These are phyloP conservation scores for Periconia sp. DNA, from an alignment of 2,329 filamentous ascomycete genomes.

Conservation along the genomic window DNA sequence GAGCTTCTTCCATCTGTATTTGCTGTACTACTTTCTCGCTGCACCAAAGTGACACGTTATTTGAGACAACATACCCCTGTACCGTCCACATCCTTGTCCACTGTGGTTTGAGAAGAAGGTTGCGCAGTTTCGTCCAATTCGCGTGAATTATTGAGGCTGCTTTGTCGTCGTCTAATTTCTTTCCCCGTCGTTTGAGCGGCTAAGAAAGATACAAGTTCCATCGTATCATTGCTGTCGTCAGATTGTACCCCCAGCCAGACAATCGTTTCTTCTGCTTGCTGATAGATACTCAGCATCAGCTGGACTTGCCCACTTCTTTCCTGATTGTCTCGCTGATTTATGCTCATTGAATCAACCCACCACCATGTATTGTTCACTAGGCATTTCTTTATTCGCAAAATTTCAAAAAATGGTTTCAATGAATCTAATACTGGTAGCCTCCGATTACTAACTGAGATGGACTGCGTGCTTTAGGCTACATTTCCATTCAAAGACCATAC, in stretches of 20 bases:
- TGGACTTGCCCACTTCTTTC: neutral
- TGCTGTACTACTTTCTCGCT: neutral
- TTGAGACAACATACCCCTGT: neutral
- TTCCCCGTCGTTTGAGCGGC: no score
- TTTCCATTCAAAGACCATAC: neutral
- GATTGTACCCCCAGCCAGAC: neutral
- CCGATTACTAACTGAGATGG: neutral
- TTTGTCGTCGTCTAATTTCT: no score
- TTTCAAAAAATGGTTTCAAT: neutral
- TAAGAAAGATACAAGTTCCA: neutral
- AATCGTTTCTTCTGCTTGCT: neutral
- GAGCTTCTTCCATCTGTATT: no score
- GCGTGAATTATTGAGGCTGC: no score
- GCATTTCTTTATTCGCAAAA: neutral
- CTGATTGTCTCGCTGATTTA: neutral
- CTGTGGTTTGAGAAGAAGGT: no score
- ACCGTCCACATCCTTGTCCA: constrained; percentile 1
- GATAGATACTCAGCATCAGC: neutral
- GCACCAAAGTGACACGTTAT: constrained; percentile 1
- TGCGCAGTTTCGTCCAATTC: no score
- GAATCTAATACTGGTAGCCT: neutral
- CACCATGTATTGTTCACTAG: constrained; percentile 1
- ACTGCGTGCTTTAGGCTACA: neutral
- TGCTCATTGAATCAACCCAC: constrained; percentile 1
- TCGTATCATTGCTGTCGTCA: neutral